Evolutionary conservation across 345 rosid species (phyloP).

Genomic region (Geranium rotundifolium): DNA sequence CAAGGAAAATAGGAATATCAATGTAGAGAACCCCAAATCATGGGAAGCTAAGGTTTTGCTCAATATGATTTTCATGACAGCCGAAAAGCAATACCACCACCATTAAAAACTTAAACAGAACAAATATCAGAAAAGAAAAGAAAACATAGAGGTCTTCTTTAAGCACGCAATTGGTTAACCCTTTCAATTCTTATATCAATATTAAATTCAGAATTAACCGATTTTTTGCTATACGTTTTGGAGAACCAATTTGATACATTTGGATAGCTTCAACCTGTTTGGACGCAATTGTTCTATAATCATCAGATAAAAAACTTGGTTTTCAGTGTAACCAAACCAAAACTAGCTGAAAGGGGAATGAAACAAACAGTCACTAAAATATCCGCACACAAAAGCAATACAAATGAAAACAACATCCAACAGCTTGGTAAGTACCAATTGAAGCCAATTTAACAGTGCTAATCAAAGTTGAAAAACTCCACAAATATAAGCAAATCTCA

Average conservation of each 20-base stretch:
- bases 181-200: too few species aligned
- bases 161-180: too few species aligned
- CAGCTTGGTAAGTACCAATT: background rate
- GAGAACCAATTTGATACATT: too few species aligned
- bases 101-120: background rate
- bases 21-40: background rate
- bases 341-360: too few species aligned
- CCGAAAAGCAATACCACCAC: background rate
- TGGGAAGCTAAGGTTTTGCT: conserved; percentile 6
- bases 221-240: too few species aligned
- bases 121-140: conserved; percentile 6
- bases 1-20: background rate
- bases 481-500: conserved; percentile 2
- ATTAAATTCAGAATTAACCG: background rate
- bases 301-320: background rate
- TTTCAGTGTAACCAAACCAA: too few species aligned
- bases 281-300: background rate
- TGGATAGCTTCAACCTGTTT: too few species aligned
- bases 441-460: background rate
- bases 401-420: background rate
- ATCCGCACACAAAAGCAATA: background rate
- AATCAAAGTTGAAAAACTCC: background rate
- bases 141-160: conserved; percentile 1
- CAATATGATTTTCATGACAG: background rate
- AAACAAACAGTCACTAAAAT: too few species aligned